Conservation (phyloP, 2,329 filamentous ascomycete species). For the Beauveria medogensis region DNA sequence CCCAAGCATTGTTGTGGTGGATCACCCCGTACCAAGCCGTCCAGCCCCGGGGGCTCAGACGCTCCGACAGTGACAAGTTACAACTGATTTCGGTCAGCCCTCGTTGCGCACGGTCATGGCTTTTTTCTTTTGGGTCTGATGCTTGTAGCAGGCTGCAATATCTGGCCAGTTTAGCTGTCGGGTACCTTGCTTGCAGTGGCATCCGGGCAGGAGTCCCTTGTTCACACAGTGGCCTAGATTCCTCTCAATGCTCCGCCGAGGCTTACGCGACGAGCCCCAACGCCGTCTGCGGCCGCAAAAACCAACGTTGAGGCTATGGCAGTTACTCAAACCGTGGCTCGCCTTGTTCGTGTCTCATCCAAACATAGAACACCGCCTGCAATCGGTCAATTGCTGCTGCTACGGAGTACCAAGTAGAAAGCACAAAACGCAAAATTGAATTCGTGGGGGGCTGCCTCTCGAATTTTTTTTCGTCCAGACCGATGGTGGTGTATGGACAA, state of each 20-base stretch:
- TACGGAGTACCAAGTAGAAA: neutral
- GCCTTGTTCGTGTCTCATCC: neutral
- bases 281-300: neutral
- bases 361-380: neutral
- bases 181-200: neutral
- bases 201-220: conserved; percentile 3
- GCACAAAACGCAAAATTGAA: neutral
- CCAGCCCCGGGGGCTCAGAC: conserved; percentile 5
- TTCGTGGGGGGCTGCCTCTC: neutral
- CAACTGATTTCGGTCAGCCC: conserved; percentile 1
- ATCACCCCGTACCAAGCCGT: conserved; percentile 6
- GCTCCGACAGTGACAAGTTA: neutral
- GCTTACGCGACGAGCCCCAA: neutral
- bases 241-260: neutral
- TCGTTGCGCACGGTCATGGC: conserved; percentile 5
- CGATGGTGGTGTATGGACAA: neutral
- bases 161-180: conserved; percentile 5
- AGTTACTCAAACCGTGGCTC: neutral
- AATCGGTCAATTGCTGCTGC: neutral
- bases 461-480: neutral
- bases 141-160: conserved; percentile 7
- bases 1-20: neutral
- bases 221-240: conserved; percentile 3
- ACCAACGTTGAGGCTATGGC: neutral
- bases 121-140: conserved; percentile 1